Base-by-base conservation (phyloP, 495 filamentous ascomycete genomes). In the Penicillium longicatenatum region DNA sequence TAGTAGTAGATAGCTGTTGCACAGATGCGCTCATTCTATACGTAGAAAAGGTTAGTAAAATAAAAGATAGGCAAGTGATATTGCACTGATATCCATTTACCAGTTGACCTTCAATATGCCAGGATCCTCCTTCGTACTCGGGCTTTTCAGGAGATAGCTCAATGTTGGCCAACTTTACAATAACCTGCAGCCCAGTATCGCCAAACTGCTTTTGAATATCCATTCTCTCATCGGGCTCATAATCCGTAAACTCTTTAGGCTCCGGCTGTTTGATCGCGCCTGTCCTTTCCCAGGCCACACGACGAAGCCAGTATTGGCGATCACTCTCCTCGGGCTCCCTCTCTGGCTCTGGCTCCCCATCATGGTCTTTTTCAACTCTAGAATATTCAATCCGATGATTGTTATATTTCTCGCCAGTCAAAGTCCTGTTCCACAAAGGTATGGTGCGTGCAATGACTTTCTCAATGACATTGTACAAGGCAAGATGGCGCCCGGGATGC, bases 1-100 rank as follows among this genome's bases (percentile, higher is more conserved):
- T 84, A 87, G 72, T 86, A 86, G 68, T 84, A 87, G 6, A 87
- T 61, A 3, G 83, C 82, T 0, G 81, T 83, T 6, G 83, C 84
- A 46, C 76, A 77, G 41, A 87, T 86, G 20, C 67, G 70, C 48
- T 87, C 84, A 55, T 85, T 85, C 58, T 71, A n/a, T 43, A 39
- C n/a, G 20, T 6, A 17, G 6, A 53, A 11, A 14, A 44, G 43
- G 43, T 14, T 1, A 30, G 33, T 43, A 16, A n/a, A 49, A 21
- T 19, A 19, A 41, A 17, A 50, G 31, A 22, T 7, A 22, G 21
- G 41, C 11, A 22, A 39, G 16, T 6, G 14, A 11, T 17, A 17
- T 39, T 39, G 1, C 12, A n/a, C 14, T n/a, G 37, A 46, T 2
- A 19, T 22, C 14, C 16, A 58, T 70, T 65, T 58, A 76, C 69